Conservation (phyloP, 129 eudicot genomes). For the Rutidosis leptorrhynchoides region DNA sequence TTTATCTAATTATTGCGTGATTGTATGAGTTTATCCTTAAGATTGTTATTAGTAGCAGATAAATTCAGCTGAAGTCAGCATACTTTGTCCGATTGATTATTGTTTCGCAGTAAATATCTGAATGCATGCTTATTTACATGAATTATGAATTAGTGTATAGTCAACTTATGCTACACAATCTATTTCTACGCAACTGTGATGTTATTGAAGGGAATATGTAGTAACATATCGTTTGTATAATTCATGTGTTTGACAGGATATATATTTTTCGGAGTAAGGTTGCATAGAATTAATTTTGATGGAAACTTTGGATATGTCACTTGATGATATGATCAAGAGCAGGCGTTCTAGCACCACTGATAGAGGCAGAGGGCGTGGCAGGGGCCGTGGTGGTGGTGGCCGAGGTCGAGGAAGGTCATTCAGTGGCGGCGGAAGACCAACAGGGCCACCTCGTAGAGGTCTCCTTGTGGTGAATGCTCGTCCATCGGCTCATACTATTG, state of each 20-base stretch:
- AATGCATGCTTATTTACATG: background rate
- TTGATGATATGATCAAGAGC: conserved; percentile 79
- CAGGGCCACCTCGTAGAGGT: conserved; percentile 64
- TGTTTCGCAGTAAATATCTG: background rate
- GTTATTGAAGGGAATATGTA: background rate
- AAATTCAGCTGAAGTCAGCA: background rate
- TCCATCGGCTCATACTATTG: conserved; percentile 60
- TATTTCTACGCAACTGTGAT: background rate
- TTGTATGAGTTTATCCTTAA: background rate
- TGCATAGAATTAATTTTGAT: conserved; percentile 23
- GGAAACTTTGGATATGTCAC: conserved; percentile 78
- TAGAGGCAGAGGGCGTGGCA: conserved; percentile 78
- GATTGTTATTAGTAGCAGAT: background rate
- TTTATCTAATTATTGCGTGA: background rate
- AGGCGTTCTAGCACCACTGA: conserved; percentile 41
- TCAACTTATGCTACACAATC: background rate
- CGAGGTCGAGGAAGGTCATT: conserved; percentile 59
- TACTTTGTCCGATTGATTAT: background rate
- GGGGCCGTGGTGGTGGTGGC: conserved; percentile 65
- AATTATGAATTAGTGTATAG: background rate
- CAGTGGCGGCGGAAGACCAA: conserved; percentile 58
- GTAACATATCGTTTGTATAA: background rate
- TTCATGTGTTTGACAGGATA: conserved; percentile 26
- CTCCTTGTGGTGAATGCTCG: conserved; percentile 71
- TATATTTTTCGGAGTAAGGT: conserved; percentile 22